Base-by-base conservation (phyloP, 768 basidiomycete species). In the Steccherinum ochraceum region DNA sequence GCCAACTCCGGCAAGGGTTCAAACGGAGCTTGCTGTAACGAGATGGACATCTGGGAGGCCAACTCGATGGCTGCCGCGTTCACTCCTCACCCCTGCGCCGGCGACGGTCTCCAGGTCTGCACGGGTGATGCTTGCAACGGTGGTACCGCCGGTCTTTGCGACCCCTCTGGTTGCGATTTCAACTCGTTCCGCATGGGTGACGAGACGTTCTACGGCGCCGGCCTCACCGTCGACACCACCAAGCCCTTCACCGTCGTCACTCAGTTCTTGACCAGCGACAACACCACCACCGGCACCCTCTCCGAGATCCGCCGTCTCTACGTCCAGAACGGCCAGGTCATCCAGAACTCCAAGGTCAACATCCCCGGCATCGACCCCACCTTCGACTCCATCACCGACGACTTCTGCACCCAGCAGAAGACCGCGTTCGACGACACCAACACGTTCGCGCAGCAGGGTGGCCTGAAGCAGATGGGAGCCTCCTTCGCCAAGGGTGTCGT, bases 31-130 rank as follows among this genome's bases (percentile, higher is more conserved):
- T 80, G 78, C 71, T 80, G 79, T 62, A 70, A 64, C 52, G 78
- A 79, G 66, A 79, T 80, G 77, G 78, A 80, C 61, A 69, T 80
- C 61, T 80, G 78, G 78, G 78, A 79, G 57, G 77, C 77, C 58
- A 79, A 79, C 70, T 68, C 66, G 56, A 66, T 70, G 54, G 67
- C 79, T n/a, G 65, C 73, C 19, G 78, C 78, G 18, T 73, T 64
- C 64, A 80, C 79, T 41, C 75, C 79, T 47, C 79, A 80, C 63
- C 68, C 71, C 25, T 80, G 78, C 67, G 63, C 65, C 21, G 61
- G 65, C 53, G 52, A 57, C 26, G 73, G 71, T 30, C 71, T 69
- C 56, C 67, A 67, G 20, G 65, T 62, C 47, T 81, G 79, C 71
- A 51, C 58, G 11, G 75, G 76, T 23, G 64, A 58, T 45, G 65